Conservation (phyloP, 257 asterid genomes). For the Rehmannia glutinosa region DNA sequence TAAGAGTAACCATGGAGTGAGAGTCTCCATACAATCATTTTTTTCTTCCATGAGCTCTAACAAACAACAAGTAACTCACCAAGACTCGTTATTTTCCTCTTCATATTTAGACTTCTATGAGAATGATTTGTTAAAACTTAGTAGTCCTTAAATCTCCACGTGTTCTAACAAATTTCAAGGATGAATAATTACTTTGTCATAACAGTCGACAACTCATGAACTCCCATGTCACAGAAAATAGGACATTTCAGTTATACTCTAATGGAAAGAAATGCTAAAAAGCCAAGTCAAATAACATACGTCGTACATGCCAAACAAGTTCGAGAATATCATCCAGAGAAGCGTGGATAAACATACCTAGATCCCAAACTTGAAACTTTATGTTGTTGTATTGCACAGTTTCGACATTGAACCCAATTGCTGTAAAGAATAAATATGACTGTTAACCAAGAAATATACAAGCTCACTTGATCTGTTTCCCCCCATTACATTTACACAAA, state of each 20-base stretch:
- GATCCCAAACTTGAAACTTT: constrained; percentile 93
- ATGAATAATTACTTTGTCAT: background rate
- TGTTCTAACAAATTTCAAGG: background rate
- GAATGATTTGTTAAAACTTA: background rate
- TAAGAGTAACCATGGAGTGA: background rate
- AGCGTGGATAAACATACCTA: constrained; percentile 41
- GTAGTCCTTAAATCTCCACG: background rate
- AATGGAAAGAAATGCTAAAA: constrained; percentile 8
- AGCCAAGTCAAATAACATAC: background rate
- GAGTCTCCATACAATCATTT: background rate
- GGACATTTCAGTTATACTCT: background rate
- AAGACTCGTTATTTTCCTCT: background rate
- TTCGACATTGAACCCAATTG: constrained; percentile 90
- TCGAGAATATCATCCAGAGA: background rate
- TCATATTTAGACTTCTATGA: background rate
- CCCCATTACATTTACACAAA: background rate
- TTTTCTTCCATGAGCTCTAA: background rate
- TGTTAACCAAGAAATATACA: constrained; percentile 7
- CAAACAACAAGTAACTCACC: background rate
- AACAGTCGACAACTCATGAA: constrained; percentile 1
- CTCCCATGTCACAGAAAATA: background rate
- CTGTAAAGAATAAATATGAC: constrained; percentile 33
- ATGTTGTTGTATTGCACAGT: constrained; percentile 79
- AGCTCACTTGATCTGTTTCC: background rate
- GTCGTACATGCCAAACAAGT: background rate